Percentiles rank a stretch among this genome's conserved stretches.
phyloP scores from a whole-genome alignment of 1,284 basidiomycete species.

The Ganoderma boninense region DNA sequence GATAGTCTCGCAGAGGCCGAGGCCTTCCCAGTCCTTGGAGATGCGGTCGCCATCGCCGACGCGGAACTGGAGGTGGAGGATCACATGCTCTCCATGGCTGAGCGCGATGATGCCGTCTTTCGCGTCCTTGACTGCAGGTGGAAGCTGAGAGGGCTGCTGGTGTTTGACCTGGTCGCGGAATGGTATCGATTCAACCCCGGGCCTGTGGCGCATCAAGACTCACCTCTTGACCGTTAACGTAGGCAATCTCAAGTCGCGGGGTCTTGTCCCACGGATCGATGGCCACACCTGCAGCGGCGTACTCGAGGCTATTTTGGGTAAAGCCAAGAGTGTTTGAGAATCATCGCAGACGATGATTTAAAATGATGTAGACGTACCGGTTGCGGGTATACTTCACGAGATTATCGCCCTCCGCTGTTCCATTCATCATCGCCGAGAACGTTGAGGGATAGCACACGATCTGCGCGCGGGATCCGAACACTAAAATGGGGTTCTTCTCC shows the following conservation, averaged over 20 bases:
- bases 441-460: slow-evolving; percentile 17
- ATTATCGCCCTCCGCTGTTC: slow-evolving; percentile 15
- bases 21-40: slow-evolving; percentile 23
- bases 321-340: not conserved
- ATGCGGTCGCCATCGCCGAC: slow-evolving; percentile 20
- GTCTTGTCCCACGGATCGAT: slow-evolving; percentile 23
- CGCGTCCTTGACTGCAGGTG: slow-evolving; percentile 14
- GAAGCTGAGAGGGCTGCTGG: not conserved
- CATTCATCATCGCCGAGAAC: slow-evolving; percentile 4
- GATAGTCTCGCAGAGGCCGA: slow-evolving; percentile 15
- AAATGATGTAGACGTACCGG: not conserved
- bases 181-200: not conserved
- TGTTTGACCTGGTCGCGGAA: slow-evolving; percentile 6
- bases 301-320: not conserved
- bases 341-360: not conserved
- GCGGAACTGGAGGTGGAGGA: slow-evolving; percentile 26
- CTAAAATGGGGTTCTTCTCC: slow-evolving; percentile 16
- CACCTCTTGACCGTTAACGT: slow-evolving; percentile 23
- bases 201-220: not conserved
- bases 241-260: slow-evolving; percentile 8
- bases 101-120: slow-evolving; percentile 15
- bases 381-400: slow-evolving; percentile 13
- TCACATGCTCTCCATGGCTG: slow-evolving; percentile 17
- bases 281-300: slow-evolving; percentile 16
- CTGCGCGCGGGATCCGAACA: slow-evolving; percentile 22